phyloP scores from a whole-genome alignment of 164 flowering plant species.

The Nymphaea colorata region DNA sequence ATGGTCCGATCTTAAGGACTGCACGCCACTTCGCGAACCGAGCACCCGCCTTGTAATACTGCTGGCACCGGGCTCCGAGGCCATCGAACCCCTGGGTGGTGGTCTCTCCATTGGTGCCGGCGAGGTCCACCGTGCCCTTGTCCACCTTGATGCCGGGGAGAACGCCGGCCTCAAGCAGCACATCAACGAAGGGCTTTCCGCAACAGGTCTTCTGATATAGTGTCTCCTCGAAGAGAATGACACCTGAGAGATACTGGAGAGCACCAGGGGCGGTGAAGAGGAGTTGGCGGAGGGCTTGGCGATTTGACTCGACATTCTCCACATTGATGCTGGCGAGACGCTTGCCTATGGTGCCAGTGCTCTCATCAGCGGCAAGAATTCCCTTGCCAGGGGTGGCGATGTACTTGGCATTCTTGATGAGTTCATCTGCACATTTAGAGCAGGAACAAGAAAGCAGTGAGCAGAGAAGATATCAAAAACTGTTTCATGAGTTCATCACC shows the following conservation, averaged over 20 bases:
- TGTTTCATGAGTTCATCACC: neutral
- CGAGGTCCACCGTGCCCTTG: slow-evolving; percentile 66
- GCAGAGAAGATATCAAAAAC: neutral
- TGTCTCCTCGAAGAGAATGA: slow-evolving; percentile 76
- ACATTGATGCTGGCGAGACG: slow-evolving; percentile 74
- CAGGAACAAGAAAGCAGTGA: neutral
- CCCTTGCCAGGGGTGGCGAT: slow-evolving; percentile 82
- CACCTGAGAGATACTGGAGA: slow-evolving; percentile 60
- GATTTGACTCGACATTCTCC: slow-evolving; percentile 70
- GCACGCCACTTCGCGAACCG: slow-evolving; percentile 88
- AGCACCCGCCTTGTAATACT: slow-evolving; percentile 80
- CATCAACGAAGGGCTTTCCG: slow-evolving; percentile 61
- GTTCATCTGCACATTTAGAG: slow-evolving; percentile 36
- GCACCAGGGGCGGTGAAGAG: slow-evolving; percentile 65
- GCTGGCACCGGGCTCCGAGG: slow-evolving; percentile 47
- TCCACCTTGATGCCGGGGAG: slow-evolving; percentile 83
- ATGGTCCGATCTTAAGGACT: slow-evolving; percentile 67
- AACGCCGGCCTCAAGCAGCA: slow-evolving; percentile 53
- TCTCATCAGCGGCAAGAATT: slow-evolving; percentile 76
- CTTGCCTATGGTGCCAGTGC: slow-evolving; percentile 79
- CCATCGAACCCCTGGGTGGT: slow-evolving; percentile 73
- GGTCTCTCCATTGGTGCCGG: slow-evolving; percentile 78
- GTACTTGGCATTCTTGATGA: slow-evolving; percentile 80
- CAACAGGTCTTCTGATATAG: slow-evolving; percentile 62
- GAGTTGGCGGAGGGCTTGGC: slow-evolving; percentile 72